These are phyloP conservation scores for Conringia planisiliqua DNA, from an alignment of 345 rosid genomes.

Conservation along the genomic window DNA sequence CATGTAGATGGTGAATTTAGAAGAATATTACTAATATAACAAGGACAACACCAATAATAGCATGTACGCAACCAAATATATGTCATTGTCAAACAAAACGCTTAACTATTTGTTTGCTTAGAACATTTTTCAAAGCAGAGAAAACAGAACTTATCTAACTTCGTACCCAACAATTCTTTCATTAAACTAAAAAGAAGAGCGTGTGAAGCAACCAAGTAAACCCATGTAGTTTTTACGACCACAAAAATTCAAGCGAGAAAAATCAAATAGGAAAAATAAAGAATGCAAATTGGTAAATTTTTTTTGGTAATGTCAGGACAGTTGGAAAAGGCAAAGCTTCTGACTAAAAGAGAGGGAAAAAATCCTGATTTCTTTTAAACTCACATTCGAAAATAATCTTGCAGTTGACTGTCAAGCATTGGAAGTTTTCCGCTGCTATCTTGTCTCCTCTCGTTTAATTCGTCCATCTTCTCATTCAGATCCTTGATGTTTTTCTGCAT, in stretches of 20 bases:
- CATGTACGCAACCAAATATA: neutral
- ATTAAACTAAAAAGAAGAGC: neutral
- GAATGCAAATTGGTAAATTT: constrained; percentile 2
- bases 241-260: constrained; percentile 10
- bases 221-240: neutral
- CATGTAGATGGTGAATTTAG: constrained; percentile 13
- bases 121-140: constrained; percentile 15
- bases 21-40: neutral
- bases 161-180: neutral
- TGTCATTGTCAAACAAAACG: constrained; percentile 4
- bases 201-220: constrained; percentile 8
- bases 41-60: neutral
- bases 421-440: constrained; percentile 79
- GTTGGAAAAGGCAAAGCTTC: constrained; percentile 8
- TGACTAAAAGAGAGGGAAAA: neutral
- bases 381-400: constrained; percentile 84
- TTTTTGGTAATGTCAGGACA: neutral
- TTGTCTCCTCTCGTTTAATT: constrained; percentile 68
- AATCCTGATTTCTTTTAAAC: constrained; percentile 28
- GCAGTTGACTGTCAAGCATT: constrained; percentile 71
- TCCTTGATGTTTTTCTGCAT: constrained; percentile 68
- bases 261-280: constrained; percentile 2
- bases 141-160: neutral
- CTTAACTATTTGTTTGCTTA: constrained; percentile 4
- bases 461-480: constrained; percentile 65